A percentile compares a stretch with the other conserved stretches of the same genome.
Evolutionary conservation across 768 basidiomycete species (phyloP).

Genomic region (Boletellus ananas): DNA sequence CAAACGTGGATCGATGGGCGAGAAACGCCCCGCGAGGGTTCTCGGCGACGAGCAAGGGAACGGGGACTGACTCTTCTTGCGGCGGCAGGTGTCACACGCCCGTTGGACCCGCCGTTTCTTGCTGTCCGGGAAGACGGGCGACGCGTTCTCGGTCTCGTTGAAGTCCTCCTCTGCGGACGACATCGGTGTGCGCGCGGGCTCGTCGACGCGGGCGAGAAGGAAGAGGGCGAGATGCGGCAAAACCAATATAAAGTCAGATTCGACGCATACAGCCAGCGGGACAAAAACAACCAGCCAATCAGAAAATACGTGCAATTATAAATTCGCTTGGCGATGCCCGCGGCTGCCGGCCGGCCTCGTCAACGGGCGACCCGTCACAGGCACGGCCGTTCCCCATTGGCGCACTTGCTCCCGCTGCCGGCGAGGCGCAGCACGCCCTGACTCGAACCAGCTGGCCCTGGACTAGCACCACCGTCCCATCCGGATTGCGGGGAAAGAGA

Average conservation of each 20-base stretch:
- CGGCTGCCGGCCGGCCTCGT: too few relatives aligned
- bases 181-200: not conserved
- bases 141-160: constrained; percentile 40
- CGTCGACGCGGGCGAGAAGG: too few relatives aligned
- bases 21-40: not conserved
- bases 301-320: not conserved
- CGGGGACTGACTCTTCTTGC: constrained; percentile 68
- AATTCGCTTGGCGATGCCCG: too few relatives aligned
- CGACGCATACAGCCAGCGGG: not conserved
- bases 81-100: constrained; percentile 78
- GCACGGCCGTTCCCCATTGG: not conserved
- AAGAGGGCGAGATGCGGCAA: too few relatives aligned
- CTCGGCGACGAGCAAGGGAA: not conserved
- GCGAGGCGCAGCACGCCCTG: too few relatives aligned
- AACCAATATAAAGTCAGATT: too few relatives aligned
- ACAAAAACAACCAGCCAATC: not conserved
- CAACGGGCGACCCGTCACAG: not conserved
- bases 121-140: constrained; percentile 29
- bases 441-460: too few relatives aligned
- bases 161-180: constrained; percentile 63
- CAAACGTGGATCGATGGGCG: not conserved
- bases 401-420: too few relatives aligned
- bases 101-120: constrained; percentile 75
- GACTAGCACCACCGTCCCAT: too few relatives aligned
- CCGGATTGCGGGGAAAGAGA: too few relatives aligned